Evolutionary conservation across 257 asterid genomes (phyloP), one percentile per base, ranked within the genome.

Genomic region (Solanum sejunctum): DNA sequence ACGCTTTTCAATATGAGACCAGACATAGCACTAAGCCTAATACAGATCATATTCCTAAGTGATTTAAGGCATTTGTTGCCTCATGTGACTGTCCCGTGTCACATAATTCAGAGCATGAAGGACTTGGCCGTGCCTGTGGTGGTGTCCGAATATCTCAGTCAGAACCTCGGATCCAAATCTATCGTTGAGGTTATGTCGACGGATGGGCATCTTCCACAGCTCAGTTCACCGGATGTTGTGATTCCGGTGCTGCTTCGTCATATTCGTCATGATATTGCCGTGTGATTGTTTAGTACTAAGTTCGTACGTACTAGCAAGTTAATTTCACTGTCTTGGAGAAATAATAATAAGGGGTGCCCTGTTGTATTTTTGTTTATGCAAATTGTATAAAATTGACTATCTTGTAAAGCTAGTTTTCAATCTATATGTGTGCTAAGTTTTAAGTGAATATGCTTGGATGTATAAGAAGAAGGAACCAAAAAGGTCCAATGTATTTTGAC

Each of bases 71-170:
- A 47, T 63, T 23, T 57, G n/a, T 47, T 82, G 45, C 39, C 75
- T 64, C 73, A 20, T 47, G 85, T 82, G 2, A n/a, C 43, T 57
- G 73, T 82, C 26, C 85, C 78, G 0, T 82, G 58, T 45, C 85
- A 82, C 73, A 21, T 82, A 16, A 82, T 82, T 2, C 85, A 82
- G 78, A 82, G 85, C 85, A 82, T 64, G 58, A 82, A 82, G 73
- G 85, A 82, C 23, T 10, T 60, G 61, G 85, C 85, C 1, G 72
- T 82, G 10, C 85, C 85, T 3, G 39, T 82, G 78, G 70, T 47
- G 20, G 85, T 63, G 57, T 82, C 78, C 10, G 85, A 82, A 45
- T 63, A 82, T 17, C 78, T 82, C 57, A 17, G 49, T 28, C 75
- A 82, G 57, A 45, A 82, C 7, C 78, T 82, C 49, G 85, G 85